Base-by-base conservation (phyloP, 2,329 filamentous ascomycete genomes). In the Kalmusia sp. region DNA sequence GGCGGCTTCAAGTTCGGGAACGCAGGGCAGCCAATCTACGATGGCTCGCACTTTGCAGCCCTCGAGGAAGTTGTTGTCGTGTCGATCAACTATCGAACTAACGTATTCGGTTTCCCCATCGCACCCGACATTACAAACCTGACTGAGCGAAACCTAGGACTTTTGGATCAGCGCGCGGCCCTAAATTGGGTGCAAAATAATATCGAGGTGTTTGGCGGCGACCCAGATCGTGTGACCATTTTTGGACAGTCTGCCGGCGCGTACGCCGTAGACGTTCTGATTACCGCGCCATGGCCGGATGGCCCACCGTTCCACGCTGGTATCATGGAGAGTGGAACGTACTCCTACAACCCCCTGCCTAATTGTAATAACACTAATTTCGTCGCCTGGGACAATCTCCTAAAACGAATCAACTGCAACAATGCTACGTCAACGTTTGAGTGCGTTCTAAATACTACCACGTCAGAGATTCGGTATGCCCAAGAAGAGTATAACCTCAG, bases 101-200 rank as follows among this genome's bases (percentile, higher is more conserved):
- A 68, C 19, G 60, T 59, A 11, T 68, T 60, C 34, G 65, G 65
- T 22, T 63, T 59, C 49, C 65, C 55, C 8, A 55, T 22, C 39
- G 48, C 55, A 31, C 60, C 57, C 5, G 55, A 49, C 22, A 58
- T 60, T 17, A 51, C 54, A 9, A 56, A 43, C n/a, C 52, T 64
- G 15, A 55, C 51, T 2, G 59, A 62, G 9, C 50, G 55, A 1
- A 84, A 84, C 50, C 72, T 79, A 30, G 82, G 81, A 1, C 80
- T 84, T 58, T 81, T 80, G 73, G 82, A 84, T 51, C 81, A 84
- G 54, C 70, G 82, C 17, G 58, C 77, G 3, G 82, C 80, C 1
- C 67, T 84, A 2, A 79, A 84, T 58, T 84, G 82, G 82, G 82
- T 80, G 3, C 72, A 76, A 44, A 74, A 77, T 25, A 79, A 82